Percentiles rank a stretch among this genome's conserved stretches.
Conservation (phyloP, 2,329 filamentous ascomycete genomes). For the Pseudopithomyces chartarum region DNA sequence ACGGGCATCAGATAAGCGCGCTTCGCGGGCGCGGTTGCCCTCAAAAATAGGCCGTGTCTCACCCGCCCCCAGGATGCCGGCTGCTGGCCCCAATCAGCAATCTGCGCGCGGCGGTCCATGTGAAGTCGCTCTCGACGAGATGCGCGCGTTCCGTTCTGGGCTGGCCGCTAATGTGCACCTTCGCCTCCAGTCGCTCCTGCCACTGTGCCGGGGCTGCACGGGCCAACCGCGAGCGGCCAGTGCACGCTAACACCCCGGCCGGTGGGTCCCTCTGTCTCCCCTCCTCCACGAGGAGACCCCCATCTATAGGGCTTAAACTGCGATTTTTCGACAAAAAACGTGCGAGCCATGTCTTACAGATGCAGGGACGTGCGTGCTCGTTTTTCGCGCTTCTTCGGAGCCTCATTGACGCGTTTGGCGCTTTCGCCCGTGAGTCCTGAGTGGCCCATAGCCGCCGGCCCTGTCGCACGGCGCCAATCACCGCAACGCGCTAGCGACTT, state of each 20-base stretch:
- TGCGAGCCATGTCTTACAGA: constrained; percentile 28
- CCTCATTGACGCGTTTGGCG: constrained; percentile 24
- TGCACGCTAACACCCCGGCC: constrained; percentile 17
- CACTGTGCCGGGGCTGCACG: constrained; percentile 7
- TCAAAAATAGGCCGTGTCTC: constrained; percentile 26
- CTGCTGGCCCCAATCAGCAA: constrained; percentile 11
- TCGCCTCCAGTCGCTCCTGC: constrained; percentile 3
- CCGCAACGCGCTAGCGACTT: background rate
- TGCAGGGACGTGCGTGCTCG: constrained; percentile 30
- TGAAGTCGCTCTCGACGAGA: constrained; percentile 2
- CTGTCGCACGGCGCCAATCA: constrained; percentile 15
- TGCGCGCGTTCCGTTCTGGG: constrained; percentile 27
- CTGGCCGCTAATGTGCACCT: constrained; percentile 7
- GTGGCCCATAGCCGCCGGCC: constrained; percentile 13
- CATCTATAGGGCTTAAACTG: constrained; percentile 36
- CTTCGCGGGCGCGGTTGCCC: constrained; percentile 27
- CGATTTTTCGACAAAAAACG: constrained; percentile 41
- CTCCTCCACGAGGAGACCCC: constrained; percentile 28
- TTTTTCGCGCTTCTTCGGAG: constrained; percentile 32
- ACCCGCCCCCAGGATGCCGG: background rate
- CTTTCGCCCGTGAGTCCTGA: constrained; percentile 11
- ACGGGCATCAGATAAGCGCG: constrained; percentile 14
- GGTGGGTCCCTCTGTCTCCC: constrained; percentile 19
- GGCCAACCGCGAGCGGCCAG: background rate
- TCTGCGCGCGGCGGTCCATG: background rate